Conservation (phyloP, 2,329 filamentous ascomycete genomes). For the Pseudogymnoascus sp. region DNA sequence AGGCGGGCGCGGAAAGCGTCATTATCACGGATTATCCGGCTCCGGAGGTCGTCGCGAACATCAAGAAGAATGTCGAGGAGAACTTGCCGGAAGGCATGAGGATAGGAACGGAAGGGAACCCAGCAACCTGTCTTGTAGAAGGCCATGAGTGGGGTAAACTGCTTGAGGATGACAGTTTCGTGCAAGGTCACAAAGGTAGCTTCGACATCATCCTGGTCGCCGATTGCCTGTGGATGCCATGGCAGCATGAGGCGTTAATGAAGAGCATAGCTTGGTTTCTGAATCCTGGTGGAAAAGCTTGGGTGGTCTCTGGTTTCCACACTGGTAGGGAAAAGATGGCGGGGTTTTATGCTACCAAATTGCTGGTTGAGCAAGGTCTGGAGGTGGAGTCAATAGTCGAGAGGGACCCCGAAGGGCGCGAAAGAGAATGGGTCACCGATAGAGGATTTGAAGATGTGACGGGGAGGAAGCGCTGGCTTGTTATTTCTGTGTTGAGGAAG, state of each 20-base stretch:
- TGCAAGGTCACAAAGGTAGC: constrained; percentile 26
- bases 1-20: constrained; percentile 44
- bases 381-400: constrained; percentile 62
- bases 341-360: constrained; percentile 50
- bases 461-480: constrained; percentile 64
- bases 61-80: constrained; percentile 48
- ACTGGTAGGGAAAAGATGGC: constrained; percentile 60
- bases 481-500: constrained; percentile 45
- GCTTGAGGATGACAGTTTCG: constrained; percentile 14
- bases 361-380: constrained; percentile 44
- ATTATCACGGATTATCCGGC: constrained; percentile 64
- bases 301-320: constrained; percentile 66
- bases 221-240: constrained; percentile 71
- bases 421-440: constrained; percentile 55
- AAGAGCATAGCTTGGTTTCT: constrained; percentile 59
- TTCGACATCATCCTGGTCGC: constrained; percentile 62
- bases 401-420: constrained; percentile 56
- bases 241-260: constrained; percentile 61
- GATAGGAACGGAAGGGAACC: constrained; percentile 16
- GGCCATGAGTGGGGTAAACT: constrained; percentile 61
- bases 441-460: constrained; percentile 54
- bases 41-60: constrained; percentile 49
- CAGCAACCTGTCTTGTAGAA: constrained; percentile 37
- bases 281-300: constrained; percentile 42
- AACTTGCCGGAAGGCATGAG: constrained; percentile 35